Evolutionary conservation across 768 basidiomycete genomes (phyloP).

Genomic region (Crassisporium funariophilum): DNA sequence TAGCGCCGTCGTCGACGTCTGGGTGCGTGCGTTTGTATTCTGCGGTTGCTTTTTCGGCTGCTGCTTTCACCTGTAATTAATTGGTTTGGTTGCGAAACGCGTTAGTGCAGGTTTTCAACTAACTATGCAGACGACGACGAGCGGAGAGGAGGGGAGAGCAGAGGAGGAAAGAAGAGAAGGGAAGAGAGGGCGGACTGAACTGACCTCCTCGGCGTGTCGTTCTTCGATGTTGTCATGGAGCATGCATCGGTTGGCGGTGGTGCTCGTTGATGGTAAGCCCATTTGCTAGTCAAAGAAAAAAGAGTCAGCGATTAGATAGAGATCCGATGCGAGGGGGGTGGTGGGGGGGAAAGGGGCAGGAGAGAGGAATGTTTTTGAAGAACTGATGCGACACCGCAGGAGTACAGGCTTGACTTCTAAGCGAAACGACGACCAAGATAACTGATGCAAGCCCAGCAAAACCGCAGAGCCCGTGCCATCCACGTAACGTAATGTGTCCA

Average conservation of each 20-base stretch:
- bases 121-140: neutral
- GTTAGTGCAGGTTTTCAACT: neutral
- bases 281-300: constrained; percentile 11
- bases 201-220: constrained; percentile 67
- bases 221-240: constrained; percentile 72
- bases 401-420: too few relatives aligned
- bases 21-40: constrained; percentile 62
- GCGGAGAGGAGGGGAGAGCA: neutral
- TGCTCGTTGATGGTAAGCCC: constrained; percentile 23
- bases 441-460: too few relatives aligned
- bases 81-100: too few relatives aligned
- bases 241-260: constrained; percentile 49
- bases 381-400: too few relatives aligned
- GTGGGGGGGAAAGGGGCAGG: too few relatives aligned
- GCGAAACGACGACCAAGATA: too few relatives aligned
- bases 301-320: neutral
- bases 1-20: constrained; percentile 57
- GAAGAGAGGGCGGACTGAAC: constrained; percentile 1
- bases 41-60: constrained; percentile 66
- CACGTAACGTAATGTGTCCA: neutral
- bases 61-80: constrained; percentile 64
- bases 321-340: too few relatives aligned
- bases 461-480: neutral
- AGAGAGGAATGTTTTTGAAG: too few relatives aligned
- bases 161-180: constrained; percentile 1